These are phyloP conservation scores for Cucumis cinereus DNA, from an alignment of 306 rosid species.

Conservation along the genomic window DNA sequence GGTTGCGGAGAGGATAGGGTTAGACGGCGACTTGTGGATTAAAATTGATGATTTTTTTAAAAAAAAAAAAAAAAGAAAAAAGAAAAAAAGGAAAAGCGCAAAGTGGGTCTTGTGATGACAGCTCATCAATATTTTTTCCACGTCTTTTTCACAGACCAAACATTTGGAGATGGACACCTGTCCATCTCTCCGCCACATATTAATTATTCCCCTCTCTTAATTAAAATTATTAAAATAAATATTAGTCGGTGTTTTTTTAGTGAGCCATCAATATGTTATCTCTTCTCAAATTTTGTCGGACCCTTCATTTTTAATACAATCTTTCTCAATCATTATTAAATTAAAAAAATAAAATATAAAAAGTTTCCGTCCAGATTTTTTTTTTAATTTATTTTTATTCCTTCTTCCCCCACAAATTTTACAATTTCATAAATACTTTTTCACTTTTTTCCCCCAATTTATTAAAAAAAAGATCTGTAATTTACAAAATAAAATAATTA, in stretches of 20 bases:
- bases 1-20: neutral
- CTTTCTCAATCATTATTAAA: neutral
- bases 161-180: neutral
- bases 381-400: neutral
- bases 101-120: slow-evolving; percentile 7
- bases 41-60: neutral
- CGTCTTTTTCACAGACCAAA: slow-evolving; percentile 6
- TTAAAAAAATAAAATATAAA: too few relatives aligned
- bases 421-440: too few relatives aligned
- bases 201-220: neutral
- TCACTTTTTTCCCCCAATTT: too few relatives aligned
- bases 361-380: neutral
- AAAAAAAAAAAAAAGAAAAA: neutral
- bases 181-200: slow-evolving; percentile 2
- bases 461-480: too few relatives aligned
- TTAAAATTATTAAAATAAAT: neutral
- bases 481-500: too few relatives aligned
- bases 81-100: neutral
- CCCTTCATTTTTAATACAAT: neutral
- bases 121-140: neutral
- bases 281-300: neutral
- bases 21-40: neutral
- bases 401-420: too few relatives aligned
- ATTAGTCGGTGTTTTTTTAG: neutral
- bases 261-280: slow-evolving; percentile 3